These are phyloP conservation scores for Pseudohyphozyma bogoriensis DNA, from an alignment of 768 basidiomycete genomes.

Conservation along the genomic window DNA sequence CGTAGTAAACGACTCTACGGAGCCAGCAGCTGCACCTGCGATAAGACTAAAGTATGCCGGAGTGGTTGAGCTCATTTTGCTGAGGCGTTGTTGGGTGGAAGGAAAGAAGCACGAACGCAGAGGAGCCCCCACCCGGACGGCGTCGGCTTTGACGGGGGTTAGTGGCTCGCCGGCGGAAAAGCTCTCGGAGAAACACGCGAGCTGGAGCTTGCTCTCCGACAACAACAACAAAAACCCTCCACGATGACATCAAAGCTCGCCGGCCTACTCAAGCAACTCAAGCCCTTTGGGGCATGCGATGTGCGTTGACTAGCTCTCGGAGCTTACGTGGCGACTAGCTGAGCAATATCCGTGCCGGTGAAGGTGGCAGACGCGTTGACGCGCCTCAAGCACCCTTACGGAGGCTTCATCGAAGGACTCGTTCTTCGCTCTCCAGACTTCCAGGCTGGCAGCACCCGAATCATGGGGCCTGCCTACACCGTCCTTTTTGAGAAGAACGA, in stretches of 20 bases:
- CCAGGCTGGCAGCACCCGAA: too few species aligned
- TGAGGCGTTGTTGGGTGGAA: too few species aligned
- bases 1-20: background rate
- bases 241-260: background rate
- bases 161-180: too few species aligned
- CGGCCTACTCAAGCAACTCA: background rate
- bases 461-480: background rate
- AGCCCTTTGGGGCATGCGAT: background rate
- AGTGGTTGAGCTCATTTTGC: too few species aligned
- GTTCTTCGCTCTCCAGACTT: background rate
- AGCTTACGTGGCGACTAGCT: too few species aligned
- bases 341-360: too few species aligned
- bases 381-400: conserved; percentile 1
- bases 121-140: too few species aligned
- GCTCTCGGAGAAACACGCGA: too few species aligned
- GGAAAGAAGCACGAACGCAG: background rate
- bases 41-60: background rate
- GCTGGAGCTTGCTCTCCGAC: too few species aligned
- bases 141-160: too few species aligned
- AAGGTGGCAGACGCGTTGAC: background rate
- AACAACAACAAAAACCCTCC: background rate
- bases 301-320: background rate
- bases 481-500: background rate
- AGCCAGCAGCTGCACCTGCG: background rate
- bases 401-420: background rate